Conservation (phyloP, 306 rosid species). For the Psophocarpus tetragonolobus region DNA sequence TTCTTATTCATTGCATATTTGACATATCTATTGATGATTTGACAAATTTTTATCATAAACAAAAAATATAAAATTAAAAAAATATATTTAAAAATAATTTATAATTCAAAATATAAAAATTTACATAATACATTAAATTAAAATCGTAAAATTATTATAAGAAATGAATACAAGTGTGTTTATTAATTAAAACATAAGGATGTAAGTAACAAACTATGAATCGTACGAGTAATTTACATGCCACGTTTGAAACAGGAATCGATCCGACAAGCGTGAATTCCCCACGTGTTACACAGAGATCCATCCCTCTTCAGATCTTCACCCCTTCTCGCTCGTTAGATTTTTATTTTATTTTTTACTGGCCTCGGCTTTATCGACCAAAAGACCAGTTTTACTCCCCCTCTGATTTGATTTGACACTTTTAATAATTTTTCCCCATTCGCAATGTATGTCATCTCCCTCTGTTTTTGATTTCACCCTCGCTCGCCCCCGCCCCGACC, state of each 20-base stretch:
- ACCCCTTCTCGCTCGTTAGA: neutral
- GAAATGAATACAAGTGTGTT: too few species aligned
- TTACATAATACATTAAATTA: too few species aligned
- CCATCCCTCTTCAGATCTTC: neutral
- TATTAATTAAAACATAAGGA: too few species aligned
- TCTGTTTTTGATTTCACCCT: slow-evolving; percentile 38
- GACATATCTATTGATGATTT: too few species aligned
- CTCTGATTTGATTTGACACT: slow-evolving; percentile 20
- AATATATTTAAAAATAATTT: too few species aligned
- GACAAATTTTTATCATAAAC: too few species aligned
- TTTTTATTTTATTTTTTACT: slow-evolving; percentile 24
- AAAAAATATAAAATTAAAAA: too few species aligned
- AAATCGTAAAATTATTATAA: too few species aligned
- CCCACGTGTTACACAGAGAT: neutral
- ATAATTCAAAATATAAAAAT: too few species aligned
- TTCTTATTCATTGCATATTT: too few species aligned
- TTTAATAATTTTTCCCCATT: neutral
- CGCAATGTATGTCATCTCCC: slow-evolving; percentile 41
- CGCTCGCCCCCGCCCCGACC: slow-evolving; percentile 18
- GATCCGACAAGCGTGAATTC: neutral
- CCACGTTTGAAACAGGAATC: neutral
- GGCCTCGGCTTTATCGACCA: neutral
- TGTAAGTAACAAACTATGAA: neutral
- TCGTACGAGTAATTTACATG: neutral
- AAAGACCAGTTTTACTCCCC: slow-evolving; percentile 28